Evolutionary conservation across 2,329 filamentous ascomycete species (phyloP), one percentile per base, ranked within the genome.

Genomic region (Calonectria montana): DNA sequence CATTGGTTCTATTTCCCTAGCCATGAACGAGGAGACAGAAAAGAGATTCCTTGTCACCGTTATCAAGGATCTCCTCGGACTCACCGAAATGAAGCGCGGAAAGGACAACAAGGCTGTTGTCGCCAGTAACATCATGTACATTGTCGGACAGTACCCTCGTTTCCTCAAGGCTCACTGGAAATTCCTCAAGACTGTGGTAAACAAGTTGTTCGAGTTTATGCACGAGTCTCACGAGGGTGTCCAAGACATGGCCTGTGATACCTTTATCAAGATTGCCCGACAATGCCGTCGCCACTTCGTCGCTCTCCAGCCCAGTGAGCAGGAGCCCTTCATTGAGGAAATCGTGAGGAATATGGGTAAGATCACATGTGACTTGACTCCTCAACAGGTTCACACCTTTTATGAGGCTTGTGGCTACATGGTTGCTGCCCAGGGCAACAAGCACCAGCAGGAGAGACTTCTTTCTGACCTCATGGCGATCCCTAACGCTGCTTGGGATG

Each of bases 151-250:
- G 82, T 99, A 99, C 82, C 97, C 97, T 43, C 94, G 97, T 23
- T 99, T 99, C 87, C 87, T 99, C 79, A 99, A 99, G 87, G 97
- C 97, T 1, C 97, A 99, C 84, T 99, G 97, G 97, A 99, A 99
- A 84, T 99, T 99, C 86, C 88, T 99, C 69, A 99, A 99, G 91
- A 99, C 97, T 2, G 97, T 99, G 21, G 97, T 99, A 81, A 99
- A 99, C 87, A 99, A 99, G 87, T 90, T 99, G 6, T 99, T 99
- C 80, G 97, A 99, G 86, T 99, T 99, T 82, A 99, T 99, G 97
- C 97, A 99, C 83, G 97, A 99, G 85, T 98, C 97, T 1, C 97
- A 99, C 81, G 97, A 99, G 87, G 97, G 94, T 92, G 97, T 99
- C 29, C 97, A 99, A 85, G 97, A 99, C 85, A 99, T 99, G 97